These are phyloP conservation scores for Taphrina deformans DNA, from an alignment of 1,139 yeast genomes.

Conservation along the genomic window DNA sequence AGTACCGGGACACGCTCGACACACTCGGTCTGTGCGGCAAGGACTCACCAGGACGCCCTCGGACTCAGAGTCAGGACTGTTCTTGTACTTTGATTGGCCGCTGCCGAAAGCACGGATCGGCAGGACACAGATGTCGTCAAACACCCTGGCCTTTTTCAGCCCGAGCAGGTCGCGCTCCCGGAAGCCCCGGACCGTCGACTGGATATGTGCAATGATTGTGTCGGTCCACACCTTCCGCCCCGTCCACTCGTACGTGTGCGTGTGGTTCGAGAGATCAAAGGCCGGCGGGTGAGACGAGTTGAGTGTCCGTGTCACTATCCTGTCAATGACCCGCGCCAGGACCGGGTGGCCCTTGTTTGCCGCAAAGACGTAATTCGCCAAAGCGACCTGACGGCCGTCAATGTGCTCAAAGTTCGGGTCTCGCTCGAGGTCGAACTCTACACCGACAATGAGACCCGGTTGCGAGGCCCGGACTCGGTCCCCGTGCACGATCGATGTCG, in stretches of 20 bases:
- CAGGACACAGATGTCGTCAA: conserved; percentile 81
- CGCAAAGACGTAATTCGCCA: conserved; percentile 65
- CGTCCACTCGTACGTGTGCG: conserved; percentile 84
- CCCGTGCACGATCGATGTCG: background rate
- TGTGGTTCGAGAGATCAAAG: conserved; percentile 56
- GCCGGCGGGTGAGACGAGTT: conserved; percentile 43
- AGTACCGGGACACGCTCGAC: no score
- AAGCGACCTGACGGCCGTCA: conserved; percentile 12
- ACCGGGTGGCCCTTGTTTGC: conserved; percentile 89
- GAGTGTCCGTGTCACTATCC: conserved; percentile 75
- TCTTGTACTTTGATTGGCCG: conserved; percentile 16
- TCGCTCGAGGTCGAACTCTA: conserved; percentile 26
- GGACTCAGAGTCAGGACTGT: conserved; percentile 13
- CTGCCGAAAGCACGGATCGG: conserved; percentile 53
- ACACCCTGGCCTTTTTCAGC: conserved; percentile 59
- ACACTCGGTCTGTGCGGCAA: no score
- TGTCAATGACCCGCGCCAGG: conserved; percentile 73
- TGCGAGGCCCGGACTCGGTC: conserved; percentile 8
- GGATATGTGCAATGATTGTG: conserved; percentile 60
- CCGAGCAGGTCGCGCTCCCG: conserved; percentile 64
- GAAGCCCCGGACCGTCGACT: conserved; percentile 43
- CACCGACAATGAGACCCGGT: conserved; percentile 33
- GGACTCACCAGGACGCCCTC: conserved; percentile 17
- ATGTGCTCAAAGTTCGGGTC: conserved; percentile 8
- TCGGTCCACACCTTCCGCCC: conserved; percentile 97